Conservation (phyloP, 352 stramenopile genomes). For the Phytopythium helicoides region DNA sequence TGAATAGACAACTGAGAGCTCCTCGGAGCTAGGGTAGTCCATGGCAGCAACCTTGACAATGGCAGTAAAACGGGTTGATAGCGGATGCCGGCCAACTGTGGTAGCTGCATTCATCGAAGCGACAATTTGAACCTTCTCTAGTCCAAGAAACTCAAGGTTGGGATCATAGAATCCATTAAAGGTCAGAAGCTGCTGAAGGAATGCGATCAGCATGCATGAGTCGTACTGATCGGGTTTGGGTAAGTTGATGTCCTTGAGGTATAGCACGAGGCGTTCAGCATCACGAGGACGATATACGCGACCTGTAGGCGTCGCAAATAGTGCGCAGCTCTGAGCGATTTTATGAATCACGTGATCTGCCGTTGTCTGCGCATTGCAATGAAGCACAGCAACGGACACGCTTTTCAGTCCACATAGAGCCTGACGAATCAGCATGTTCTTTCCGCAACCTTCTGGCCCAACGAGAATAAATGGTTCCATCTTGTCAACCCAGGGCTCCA, state of each 20-base stretch:
- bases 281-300: slow-evolving; percentile 93
- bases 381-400: slow-evolving; percentile 80
- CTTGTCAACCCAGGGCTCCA: slow-evolving; percentile 90
- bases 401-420: slow-evolving; percentile 82
- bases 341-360: slow-evolving; percentile 94
- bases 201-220: slow-evolving; percentile 96
- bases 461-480: slow-evolving; percentile 96
- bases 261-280: slow-evolving; percentile 91
- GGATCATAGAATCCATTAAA: slow-evolving; percentile 97
- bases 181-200: slow-evolving; percentile 95
- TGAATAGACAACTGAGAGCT: slow-evolving; percentile 90
- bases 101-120: slow-evolving; percentile 93
- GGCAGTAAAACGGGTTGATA: slow-evolving; percentile 93
- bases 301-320: slow-evolving; percentile 90
- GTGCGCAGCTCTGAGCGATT: slow-evolving; percentile 90
- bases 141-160: slow-evolving; percentile 91
- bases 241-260: slow-evolving; percentile 97
- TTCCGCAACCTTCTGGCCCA: slow-evolving; percentile 92
- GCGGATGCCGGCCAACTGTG: slow-evolving; percentile 88
- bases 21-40: slow-evolving; percentile 90
- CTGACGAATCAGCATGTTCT: slow-evolving; percentile 94
- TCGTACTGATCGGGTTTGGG: slow-evolving; percentile 94
- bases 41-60: slow-evolving; percentile 92
- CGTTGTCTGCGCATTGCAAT: slow-evolving; percentile 95
- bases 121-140: slow-evolving; percentile 94